These are phyloP conservation scores for Ganoderma lingzhi DNA, from an alignment of 1,284 basidiomycete species.

Conservation along the genomic window DNA sequence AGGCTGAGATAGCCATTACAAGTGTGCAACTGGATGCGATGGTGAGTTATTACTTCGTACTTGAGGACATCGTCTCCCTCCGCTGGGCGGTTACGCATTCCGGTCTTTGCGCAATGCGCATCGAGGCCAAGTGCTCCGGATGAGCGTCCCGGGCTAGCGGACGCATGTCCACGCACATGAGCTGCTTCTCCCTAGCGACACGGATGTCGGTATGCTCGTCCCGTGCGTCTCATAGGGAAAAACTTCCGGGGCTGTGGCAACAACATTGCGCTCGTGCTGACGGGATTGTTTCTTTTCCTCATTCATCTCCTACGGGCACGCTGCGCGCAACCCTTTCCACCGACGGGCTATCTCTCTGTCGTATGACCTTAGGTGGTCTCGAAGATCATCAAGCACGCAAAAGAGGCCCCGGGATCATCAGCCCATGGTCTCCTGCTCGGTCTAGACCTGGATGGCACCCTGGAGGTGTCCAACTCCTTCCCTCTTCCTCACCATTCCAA, in stretches of 20 bases:
- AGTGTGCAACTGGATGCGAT: slow-evolving; percentile 86
- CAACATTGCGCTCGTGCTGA: background rate
- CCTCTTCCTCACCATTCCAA: slow-evolving; percentile 77
- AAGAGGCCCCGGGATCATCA: slow-evolving; percentile 70
- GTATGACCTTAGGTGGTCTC: slow-evolving; percentile 74
- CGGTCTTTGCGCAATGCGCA: slow-evolving; percentile 12
- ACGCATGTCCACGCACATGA: slow-evolving; percentile 15
- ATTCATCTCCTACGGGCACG: slow-evolving; percentile 8
- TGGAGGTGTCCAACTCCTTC: slow-evolving; percentile 95
- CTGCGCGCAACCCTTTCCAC: slow-evolving; percentile 1
- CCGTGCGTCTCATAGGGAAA: slow-evolving; percentile 5
- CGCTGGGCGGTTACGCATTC: slow-evolving; percentile 14
- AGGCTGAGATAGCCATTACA: slow-evolving; percentile 84
- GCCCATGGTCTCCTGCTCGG: slow-evolving; percentile 90
- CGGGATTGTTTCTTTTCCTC: slow-evolving; percentile 6
- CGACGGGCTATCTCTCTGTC: background rate
- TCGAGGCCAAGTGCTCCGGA: slow-evolving; percentile 23
- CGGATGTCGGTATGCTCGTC: slow-evolving; percentile 11
- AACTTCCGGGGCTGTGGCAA: slow-evolving; percentile 23
- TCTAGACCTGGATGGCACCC: slow-evolving; percentile 89
- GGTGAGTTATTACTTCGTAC: slow-evolving; percentile 54
- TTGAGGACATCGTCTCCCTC: background rate
- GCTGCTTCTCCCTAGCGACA: slow-evolving; percentile 3
- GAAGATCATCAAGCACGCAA: slow-evolving; percentile 91
- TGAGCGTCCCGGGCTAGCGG: slow-evolving; percentile 22